A percentile compares a stretch with the other conserved stretches of the same genome.
These are phyloP conservation scores for Citrullus colocynthis DNA, from an alignment of 306 rosid genomes.

Conservation along the genomic window DNA sequence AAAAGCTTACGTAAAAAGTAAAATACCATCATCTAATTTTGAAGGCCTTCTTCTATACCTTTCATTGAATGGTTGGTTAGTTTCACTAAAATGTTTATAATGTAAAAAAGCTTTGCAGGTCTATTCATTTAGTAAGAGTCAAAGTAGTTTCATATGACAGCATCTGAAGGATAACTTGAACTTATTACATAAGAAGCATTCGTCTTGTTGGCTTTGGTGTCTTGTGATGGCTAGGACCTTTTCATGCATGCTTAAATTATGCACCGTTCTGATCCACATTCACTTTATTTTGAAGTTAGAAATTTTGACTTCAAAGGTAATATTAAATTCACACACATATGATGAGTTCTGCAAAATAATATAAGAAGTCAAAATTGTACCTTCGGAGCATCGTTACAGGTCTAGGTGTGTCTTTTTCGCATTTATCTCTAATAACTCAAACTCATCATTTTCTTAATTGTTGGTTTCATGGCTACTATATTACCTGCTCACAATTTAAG, in stretches of 20 bases:
- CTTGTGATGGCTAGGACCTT: neutral
- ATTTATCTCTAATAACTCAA: neutral
- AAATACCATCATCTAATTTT: neutral
- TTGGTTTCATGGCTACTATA: neutral
- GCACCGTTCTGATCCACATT: neutral
- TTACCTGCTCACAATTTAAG: neutral
- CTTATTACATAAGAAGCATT: neutral
- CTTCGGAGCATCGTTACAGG: neutral
- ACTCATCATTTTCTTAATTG: neutral
- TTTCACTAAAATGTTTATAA: neutral
- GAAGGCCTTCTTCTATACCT: neutral
- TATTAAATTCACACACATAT: neutral
- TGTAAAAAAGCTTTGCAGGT: neutral
- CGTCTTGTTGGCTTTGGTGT: neutral
- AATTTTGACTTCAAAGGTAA: neutral
- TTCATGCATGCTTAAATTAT: neutral
- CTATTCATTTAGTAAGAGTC: neutral
- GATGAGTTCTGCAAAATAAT: neutral
- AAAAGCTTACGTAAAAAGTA: neutral
- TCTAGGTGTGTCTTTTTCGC: neutral
- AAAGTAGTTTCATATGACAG: neutral
- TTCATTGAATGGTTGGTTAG: neutral
- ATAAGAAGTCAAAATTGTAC: neutral
- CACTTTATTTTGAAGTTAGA: neutral
- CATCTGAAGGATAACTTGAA: neutral